phyloP scores from a whole-genome alignment of 2,329 filamentous ascomycete species.

The Cordyceps militaris region DNA sequence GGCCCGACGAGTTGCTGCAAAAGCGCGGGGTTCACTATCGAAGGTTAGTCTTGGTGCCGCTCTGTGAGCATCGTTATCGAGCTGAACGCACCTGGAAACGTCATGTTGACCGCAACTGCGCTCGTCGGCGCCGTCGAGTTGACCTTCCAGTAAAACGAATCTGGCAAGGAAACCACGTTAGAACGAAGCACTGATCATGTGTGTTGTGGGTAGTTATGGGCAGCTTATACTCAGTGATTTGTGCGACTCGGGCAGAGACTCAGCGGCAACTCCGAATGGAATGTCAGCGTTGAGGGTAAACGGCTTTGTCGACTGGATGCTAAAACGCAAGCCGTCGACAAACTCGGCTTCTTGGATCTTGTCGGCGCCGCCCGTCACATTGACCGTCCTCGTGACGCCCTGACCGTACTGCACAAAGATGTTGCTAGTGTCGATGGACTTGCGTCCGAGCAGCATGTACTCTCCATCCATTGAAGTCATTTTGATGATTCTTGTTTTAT shows the following conservation, averaged over 20 bases:
- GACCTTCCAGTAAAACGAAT: not conserved
- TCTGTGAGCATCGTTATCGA: not conserved
- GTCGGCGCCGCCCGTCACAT: slow-evolving; percentile 20
- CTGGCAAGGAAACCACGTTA: not conserved
- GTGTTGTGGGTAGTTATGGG: not conserved
- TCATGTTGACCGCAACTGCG: not conserved
- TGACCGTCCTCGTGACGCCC: slow-evolving; percentile 24
- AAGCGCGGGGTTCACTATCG: not conserved
- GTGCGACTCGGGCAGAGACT: not conserved
- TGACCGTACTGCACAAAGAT: slow-evolving; percentile 29
- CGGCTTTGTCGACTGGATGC: not conserved
- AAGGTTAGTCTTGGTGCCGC: not conserved
- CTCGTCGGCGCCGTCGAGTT: not conserved
- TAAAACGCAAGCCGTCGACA: slow-evolving; percentile 22
- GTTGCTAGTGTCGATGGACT: slow-evolving; percentile 21
- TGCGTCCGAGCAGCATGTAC: slow-evolving; percentile 24
- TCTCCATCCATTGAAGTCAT: slow-evolving; percentile 26
- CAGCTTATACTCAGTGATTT: not conserved
- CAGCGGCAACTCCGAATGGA: not conserved
- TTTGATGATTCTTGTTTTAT: slow-evolving; percentile 26
- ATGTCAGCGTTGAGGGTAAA: slow-evolving; percentile 10
- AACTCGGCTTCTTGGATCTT: slow-evolving; percentile 22
- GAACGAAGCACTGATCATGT: not conserved
- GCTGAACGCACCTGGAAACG: not conserved
- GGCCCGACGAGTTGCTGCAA: not conserved